Evolutionary conservation across 345 rosid species (phyloP).

Genomic region (Camelina laxa): DNA sequence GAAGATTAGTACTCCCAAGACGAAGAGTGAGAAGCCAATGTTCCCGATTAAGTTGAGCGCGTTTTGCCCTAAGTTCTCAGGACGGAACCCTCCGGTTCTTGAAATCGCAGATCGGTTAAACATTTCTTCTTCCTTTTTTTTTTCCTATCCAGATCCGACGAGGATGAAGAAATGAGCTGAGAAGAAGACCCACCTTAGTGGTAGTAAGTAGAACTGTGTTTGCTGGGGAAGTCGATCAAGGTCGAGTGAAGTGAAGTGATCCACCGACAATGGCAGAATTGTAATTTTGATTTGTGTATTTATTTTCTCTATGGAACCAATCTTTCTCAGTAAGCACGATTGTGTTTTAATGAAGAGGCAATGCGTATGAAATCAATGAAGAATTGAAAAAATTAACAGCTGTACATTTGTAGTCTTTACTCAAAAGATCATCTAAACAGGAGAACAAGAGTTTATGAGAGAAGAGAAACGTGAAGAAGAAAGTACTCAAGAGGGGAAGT

Average conservation of each 20-base stretch:
- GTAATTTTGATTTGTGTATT: slow-evolving; percentile 19
- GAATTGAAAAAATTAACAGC: slow-evolving; percentile 16
- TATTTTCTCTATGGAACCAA: too few species aligned
- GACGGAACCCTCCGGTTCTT: slow-evolving; percentile 68
- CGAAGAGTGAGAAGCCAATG: slow-evolving; percentile 84
- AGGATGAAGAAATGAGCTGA: too few species aligned
- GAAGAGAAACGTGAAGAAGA: slow-evolving; percentile 8
- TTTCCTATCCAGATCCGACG: neutral
- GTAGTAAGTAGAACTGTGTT: neutral
- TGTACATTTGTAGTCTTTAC: slow-evolving; percentile 36
- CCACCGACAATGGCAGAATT: slow-evolving; percentile 58
- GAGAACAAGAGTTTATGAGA: too few species aligned
- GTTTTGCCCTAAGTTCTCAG: slow-evolving; percentile 76
- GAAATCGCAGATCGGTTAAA: slow-evolving; percentile 55
- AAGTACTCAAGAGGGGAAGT: neutral
- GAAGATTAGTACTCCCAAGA: slow-evolving; percentile 77
- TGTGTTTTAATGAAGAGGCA: too few species aligned
- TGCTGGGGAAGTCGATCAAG: slow-evolving; percentile 5
- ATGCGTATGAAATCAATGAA: neutral
- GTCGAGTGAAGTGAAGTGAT: neutral
- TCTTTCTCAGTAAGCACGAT: too few species aligned
- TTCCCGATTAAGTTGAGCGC: slow-evolving; percentile 84
- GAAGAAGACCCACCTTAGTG: neutral
- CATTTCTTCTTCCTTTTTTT: slow-evolving; percentile 55
- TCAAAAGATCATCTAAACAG: slow-evolving; percentile 13